Base-by-base conservation (phyloP, 805 yeast species). In the Brettanomyces bruxellensis region DNA sequence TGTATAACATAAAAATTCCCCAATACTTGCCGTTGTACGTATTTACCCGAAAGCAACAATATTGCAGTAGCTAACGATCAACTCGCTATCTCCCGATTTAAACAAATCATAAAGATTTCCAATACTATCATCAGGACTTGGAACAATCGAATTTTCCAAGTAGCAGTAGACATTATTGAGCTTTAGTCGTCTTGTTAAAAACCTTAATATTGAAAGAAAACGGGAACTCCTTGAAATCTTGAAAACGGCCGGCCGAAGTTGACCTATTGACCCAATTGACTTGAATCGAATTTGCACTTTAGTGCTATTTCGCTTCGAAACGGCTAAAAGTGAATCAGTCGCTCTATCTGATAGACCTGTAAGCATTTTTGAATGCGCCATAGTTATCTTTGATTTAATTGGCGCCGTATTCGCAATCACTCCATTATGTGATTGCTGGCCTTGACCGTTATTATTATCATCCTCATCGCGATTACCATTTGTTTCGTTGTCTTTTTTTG, bases 191-290 rank as follows among this genome's bases (percentile, higher is more conserved):
- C 67, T 71, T 24, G 64, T 65, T 30, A 79, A 55, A 52, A 75
- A 80, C 49, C 61, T 69, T 28, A 64, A 59, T 35, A 78, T 57
- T 1, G 78, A 73, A 3, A 72, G 64, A 43, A 76, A 70, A 4
- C 70, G 70, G 48, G 74, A 79, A 30, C 65, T 62, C 23, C 68
- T 57, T 12, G 78, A 69, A 3, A 77, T 75, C 48, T 69, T 72
- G 55, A 75, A 79, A 1, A 75, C 66, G 3, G 68, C 62, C 0
- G 85, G 85, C 1, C 57, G 62, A 3, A 81, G 63, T 1, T 75
- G 73, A 0, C 79, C 69, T 6, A 60, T 49, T 0, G 83, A 72
- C 0, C 86, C 86, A 34, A 81, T 75, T 2, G 86, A 73, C 49
- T 73, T 76, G 54, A 82, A 76, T 34, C 86, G 60, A 7, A 80